Evolutionary conservation across 805 yeast genomes (phyloP).

Genomic region (Candida odintsovae): DNA sequence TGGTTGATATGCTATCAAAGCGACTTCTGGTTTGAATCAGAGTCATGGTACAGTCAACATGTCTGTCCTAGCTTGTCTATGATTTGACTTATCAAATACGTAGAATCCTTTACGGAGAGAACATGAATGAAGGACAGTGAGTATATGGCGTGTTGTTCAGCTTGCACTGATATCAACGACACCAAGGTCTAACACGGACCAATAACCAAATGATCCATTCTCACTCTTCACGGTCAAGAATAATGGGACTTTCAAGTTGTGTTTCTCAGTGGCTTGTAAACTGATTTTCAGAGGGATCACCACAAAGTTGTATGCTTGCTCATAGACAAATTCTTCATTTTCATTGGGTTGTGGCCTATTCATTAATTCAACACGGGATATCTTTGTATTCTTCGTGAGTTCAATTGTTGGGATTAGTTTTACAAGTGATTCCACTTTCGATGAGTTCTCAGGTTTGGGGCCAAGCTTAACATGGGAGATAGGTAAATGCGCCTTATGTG

Average conservation of each 20-base stretch:
- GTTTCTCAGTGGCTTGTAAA: background rate
- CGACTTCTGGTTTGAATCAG: no score
- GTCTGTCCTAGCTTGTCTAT: no score
- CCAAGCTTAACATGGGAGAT: constrained; percentile 13
- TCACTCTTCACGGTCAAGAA: background rate
- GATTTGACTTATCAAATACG: no score
- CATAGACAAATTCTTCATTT: constrained; percentile 9
- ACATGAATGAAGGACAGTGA: no score
- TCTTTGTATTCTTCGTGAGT: constrained; percentile 22
- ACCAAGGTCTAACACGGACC: background rate
- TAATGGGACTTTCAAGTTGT: background rate
- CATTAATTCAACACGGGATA: constrained; percentile 27
- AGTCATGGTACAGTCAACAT: no score
- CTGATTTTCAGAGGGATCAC: constrained; percentile 22
- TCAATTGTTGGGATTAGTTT: constrained; percentile 26
- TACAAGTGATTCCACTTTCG: constrained; percentile 16
- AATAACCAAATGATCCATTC: background rate
- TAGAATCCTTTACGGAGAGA: no score
- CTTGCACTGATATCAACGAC: background rate
- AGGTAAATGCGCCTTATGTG: constrained; percentile 13
- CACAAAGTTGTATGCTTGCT: constrained; percentile 25
- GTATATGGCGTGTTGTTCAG: no score
- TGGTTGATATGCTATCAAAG: no score
- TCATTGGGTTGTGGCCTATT: constrained; percentile 14
- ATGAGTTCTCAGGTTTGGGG: constrained; percentile 11